Conservation (phyloP, 768 basidiomycete genomes). For the Cubamyces sp. region DNA sequence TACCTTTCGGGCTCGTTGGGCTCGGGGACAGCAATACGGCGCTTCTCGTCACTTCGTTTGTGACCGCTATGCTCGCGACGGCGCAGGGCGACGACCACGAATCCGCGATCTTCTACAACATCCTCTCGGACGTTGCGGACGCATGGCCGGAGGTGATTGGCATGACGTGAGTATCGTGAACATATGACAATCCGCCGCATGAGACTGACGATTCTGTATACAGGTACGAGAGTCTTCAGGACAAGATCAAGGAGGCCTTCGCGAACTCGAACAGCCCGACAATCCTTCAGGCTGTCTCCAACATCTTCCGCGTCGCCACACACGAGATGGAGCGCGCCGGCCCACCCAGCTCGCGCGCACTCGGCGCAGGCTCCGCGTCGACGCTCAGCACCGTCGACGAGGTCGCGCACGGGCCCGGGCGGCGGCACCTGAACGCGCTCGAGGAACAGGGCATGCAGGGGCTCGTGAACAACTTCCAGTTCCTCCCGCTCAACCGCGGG, state of each 20-base stretch:
- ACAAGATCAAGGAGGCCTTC: constrained; percentile 73
- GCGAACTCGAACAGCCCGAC: constrained; percentile 70
- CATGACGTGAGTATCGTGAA: constrained; percentile 60
- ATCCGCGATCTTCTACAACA: constrained; percentile 75
- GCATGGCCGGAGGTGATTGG: constrained; percentile 73
- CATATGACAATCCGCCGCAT: neutral
- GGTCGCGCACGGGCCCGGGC: constrained; percentile 47
- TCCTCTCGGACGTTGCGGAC: constrained; percentile 72
- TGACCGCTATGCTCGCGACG: constrained; percentile 72
- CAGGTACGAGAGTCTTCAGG: constrained; percentile 79
- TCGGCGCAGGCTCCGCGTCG: constrained; percentile 54
- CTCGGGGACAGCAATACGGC: constrained; percentile 65
- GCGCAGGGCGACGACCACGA: constrained; percentile 83
- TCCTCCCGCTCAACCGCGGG: constrained; percentile 53
- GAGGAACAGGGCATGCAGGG: constrained; percentile 78
- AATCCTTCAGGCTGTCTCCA: constrained; percentile 74
- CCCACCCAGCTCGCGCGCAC: constrained; percentile 36
- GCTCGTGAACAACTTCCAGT: constrained; percentile 71
- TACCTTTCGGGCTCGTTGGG: constrained; percentile 63
- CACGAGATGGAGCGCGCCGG: constrained; percentile 53
- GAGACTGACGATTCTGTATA: constrained; percentile 19
- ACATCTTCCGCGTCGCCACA: constrained; percentile 71
- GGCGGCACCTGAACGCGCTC: constrained; percentile 59
- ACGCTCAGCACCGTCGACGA: constrained; percentile 71
- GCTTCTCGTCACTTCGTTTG: constrained; percentile 74